phyloP scores from a whole-genome alignment of 148 eudicot species.

The Camellia sinensis region DNA sequence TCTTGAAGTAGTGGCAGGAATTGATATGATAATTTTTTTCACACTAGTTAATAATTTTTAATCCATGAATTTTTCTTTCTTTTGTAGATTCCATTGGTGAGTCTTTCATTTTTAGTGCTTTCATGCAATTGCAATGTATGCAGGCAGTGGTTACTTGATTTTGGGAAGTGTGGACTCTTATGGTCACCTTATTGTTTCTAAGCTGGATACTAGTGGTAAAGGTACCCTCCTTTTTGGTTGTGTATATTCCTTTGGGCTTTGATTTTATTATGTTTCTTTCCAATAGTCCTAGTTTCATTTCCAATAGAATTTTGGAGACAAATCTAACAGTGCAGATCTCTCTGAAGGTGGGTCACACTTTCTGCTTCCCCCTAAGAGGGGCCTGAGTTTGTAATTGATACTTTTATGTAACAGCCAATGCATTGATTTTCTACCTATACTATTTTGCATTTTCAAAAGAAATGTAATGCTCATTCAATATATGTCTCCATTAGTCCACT shows the following conservation, averaged over 20 bases:
- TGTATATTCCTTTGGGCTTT: neutral
- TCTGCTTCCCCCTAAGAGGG: constrained; percentile 1
- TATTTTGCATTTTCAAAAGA: neutral
- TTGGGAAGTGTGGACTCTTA: constrained; percentile 72
- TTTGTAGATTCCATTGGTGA: neutral
- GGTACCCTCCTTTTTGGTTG: constrained; percentile 29
- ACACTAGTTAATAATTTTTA: neutral
- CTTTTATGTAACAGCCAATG: neutral
- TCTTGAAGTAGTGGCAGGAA: neutral
- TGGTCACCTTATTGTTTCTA: constrained; percentile 69
- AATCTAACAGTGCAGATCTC: neutral
- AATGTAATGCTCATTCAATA: neutral
- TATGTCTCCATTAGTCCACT: neutral
- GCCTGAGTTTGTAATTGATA: neutral
- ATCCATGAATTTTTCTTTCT: neutral
- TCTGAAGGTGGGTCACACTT: neutral
- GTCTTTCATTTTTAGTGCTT: neutral
- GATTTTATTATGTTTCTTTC: neutral
- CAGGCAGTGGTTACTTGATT: constrained; percentile 43
- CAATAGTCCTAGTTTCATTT: neutral
- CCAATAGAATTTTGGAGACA: neutral
- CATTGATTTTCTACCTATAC: neutral
- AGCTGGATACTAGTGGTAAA: constrained; percentile 37
- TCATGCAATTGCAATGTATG: constrained; percentile 20
- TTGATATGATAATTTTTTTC: neutral